Evolutionary conservation across 176 grass and related monocot genomes (phyloP).

Genomic region (Bonia amplexicaulis): DNA sequence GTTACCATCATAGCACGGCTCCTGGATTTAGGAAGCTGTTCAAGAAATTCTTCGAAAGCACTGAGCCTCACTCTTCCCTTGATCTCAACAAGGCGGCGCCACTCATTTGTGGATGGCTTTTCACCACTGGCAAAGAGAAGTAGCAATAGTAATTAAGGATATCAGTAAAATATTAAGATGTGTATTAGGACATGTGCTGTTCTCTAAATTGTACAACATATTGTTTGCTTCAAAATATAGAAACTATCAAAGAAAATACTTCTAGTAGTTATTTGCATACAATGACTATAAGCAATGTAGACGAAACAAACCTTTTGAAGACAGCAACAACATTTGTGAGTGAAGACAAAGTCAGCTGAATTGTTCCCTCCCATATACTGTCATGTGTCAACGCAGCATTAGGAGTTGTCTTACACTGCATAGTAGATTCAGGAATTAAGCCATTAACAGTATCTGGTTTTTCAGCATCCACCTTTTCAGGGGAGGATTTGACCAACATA

Average conservation of each 20-base stretch:
- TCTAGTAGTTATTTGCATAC: background rate
- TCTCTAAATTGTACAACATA: background rate
- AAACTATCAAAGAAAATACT: background rate
- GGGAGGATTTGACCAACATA: constrained; percentile 9
- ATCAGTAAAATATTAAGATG: background rate
- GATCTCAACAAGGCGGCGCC: constrained; percentile 64
- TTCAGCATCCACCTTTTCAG: constrained; percentile 29
- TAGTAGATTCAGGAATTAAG: constrained; percentile 24
- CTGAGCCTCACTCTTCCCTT: constrained; percentile 67
- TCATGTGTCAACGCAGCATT: constrained; percentile 3
- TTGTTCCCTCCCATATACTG: constrained; percentile 61
- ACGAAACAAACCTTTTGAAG: constrained; percentile 71
- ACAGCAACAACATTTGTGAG: constrained; percentile 48
- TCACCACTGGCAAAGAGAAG: constrained; percentile 55
- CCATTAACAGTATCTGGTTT: constrained; percentile 28
- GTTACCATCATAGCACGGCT: constrained; percentile 68
- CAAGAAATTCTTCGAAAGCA: constrained; percentile 67
- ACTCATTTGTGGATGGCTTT: constrained; percentile 69
- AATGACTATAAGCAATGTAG: constrained; percentile 8
- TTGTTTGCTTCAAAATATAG: background rate
- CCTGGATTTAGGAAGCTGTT: constrained; percentile 63
- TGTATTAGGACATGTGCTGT: background rate
- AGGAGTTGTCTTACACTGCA: constrained; percentile 3
- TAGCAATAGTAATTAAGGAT: background rate
- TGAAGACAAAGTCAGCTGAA: constrained; percentile 57